Evolutionary conservation across 495 filamentous ascomycete species (phyloP), one percentile per base, ranked within the genome.

Genomic region (Pyrenula aspistea): DNA sequence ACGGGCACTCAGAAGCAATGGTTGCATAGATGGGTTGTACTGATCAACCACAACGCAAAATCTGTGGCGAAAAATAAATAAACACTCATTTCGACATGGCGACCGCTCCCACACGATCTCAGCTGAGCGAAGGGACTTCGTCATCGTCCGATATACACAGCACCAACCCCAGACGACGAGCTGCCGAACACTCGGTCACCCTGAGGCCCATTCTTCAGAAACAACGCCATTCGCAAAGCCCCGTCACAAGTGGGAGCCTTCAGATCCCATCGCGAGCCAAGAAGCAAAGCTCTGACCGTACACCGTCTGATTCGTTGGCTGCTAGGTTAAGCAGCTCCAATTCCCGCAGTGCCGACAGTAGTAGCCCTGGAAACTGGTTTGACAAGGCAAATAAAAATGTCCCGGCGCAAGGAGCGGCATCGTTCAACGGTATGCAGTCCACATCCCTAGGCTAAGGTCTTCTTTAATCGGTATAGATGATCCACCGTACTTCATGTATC

Each of bases 401-500:
- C 1, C 52, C 52, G 12, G 55, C 54, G n/a, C 49, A 54, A 25
- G 36, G 48, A 19, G 49, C 25, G 2, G 4, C 12, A 42, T 51
- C 36, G 19, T 56, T 25, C 42, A 47, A 24, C 21, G 24, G 24
- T 24, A 56, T 0, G 24, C 19, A 22, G 23, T 50, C 47, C 4
- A 24, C 15, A 24, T 25, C 12, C 42, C 51, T 19, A n/a, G n/a
- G 42, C 55, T 49, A 20, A 12, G 49, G 31, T 25, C 12, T 49
- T 50, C 20, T 22, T 23, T 56, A 56, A 31, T 19, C 10, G 19
- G 19, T 53, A 22, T 36, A 73, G 71, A 80, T 49, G 79, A 83
- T 53, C 77, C 77, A 1, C 81, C 79, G 2, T 83, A 78, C 47
- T 81, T 72, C 54, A 55, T 71, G 1, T 59, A 60, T 47, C 71